Evolutionary conservation across 305 asterid species (phyloP).

Genomic region (Fraxinus platypoda): DNA sequence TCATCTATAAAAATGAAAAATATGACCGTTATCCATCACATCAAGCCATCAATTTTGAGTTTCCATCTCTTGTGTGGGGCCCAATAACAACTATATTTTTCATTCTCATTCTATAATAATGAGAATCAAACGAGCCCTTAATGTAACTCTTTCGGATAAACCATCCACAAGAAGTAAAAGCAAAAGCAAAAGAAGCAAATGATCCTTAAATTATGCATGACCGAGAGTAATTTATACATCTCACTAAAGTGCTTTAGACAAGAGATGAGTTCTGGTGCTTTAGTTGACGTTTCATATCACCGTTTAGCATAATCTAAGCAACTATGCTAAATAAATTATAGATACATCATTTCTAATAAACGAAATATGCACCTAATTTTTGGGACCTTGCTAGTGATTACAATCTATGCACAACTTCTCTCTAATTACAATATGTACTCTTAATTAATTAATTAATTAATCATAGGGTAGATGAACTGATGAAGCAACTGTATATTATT

Average conservation of each 20-base stretch:
- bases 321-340: not conserved
- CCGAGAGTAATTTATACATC: not conserved
- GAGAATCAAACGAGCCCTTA: no score
- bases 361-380: constrained; percentile 10
- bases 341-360: not conserved
- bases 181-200: no score
- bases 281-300: not conserved
- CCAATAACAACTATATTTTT: no score
- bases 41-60: no score
- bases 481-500: constrained; percentile 31
- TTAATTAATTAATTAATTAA: constrained; percentile 2
- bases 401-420: constrained; percentile 24
- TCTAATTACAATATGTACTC: constrained; percentile 32
- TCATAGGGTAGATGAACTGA: constrained; percentile 44
- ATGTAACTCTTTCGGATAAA: no score
- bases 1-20: no score
- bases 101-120: no score
- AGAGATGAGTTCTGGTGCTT: no score
- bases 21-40: no score
- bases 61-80: no score
- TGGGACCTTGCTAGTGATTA: constrained; percentile 33
- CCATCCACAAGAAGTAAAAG: no score
- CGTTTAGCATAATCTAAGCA: not conserved
- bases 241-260: not conserved
- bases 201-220: not conserved